phyloP scores from a whole-genome alignment of 768 basidiomycete species.

The Boletus reticulatus region DNA sequence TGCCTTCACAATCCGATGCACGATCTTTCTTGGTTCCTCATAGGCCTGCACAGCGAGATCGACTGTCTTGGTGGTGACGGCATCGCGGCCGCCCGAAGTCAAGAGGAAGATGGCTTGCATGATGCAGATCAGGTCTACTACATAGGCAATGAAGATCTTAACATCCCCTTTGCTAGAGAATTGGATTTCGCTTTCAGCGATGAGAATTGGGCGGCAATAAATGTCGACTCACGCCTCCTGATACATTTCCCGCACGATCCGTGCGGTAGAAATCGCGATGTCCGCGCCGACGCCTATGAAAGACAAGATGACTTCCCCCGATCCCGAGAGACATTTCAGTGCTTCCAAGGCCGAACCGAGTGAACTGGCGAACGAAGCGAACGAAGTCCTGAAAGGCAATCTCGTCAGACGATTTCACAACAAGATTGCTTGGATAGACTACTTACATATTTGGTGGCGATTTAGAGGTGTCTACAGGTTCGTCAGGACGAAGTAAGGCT shows the following conservation, averaged over 20 bases:
- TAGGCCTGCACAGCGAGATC: background rate
- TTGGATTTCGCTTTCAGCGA: background rate
- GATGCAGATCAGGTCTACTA: conserved; percentile 12
- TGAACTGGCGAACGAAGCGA: background rate
- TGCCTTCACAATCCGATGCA: background rate
- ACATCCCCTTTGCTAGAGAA: conserved; percentile 4
- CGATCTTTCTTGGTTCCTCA: background rate
- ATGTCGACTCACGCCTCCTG: conserved; percentile 6
- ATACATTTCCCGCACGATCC: background rate
- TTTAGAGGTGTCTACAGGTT: background rate
- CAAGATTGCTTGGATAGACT: too few relatives aligned
- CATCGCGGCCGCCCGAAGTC: background rate
- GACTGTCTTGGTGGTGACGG: background rate
- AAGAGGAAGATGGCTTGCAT: conserved; percentile 14
- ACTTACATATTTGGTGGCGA: background rate
- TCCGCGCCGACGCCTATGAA: background rate
- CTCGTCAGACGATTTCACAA: background rate
- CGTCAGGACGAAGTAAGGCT: conserved; percentile 1
- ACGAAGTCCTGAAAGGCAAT: background rate
- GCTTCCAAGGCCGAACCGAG: background rate
- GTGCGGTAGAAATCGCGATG: background rate
- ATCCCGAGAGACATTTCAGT: background rate
- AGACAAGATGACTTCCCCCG: background rate
- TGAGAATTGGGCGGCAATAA: too few relatives aligned
- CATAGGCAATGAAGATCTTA: conserved; percentile 12